These are phyloP conservation scores for Albifimbria verrucaria DNA, from an alignment of 2,329 filamentous ascomycete genomes.

Conservation along the genomic window DNA sequence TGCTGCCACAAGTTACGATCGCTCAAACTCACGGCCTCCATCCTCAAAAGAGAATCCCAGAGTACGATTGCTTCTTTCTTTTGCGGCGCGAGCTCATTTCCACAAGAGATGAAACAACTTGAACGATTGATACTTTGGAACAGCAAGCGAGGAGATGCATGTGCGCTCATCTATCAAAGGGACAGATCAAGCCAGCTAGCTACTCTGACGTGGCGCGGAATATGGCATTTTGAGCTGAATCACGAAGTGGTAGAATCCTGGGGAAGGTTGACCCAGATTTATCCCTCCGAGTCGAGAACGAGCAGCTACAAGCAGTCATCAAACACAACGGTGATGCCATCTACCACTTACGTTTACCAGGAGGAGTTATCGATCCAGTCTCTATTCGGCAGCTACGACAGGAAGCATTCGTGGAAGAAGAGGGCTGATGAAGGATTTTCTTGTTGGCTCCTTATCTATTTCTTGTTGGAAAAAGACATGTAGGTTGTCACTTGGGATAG, in stretches of 20 bases:
- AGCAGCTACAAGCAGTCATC: conserved; percentile 6
- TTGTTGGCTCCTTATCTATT: conserved; percentile 3
- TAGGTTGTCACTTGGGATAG: conserved; percentile 3
- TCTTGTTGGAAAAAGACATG: conserved; percentile 2
- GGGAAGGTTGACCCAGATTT: conserved; percentile 6
- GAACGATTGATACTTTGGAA: conserved; percentile 7
- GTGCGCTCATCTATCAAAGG: conserved; percentile 6
- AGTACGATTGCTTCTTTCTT: not conserved
- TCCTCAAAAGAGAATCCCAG: conserved; percentile 4
- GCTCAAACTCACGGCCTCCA: conserved; percentile 5
- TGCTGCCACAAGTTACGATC: conserved; percentile 4
- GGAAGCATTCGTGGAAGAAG: conserved; percentile 2
- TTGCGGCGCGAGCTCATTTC: not conserved
- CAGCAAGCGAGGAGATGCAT: conserved; percentile 4
- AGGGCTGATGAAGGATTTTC: conserved; percentile 2
- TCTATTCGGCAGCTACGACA: conserved; percentile 8
- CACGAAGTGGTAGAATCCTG: conserved; percentile 3
- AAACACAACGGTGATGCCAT: conserved; percentile 8
- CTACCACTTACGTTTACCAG: conserved; percentile 8
- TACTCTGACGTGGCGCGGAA: conserved; percentile 3
- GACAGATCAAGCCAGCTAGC: conserved; percentile 1
- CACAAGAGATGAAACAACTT: conserved; percentile 3
- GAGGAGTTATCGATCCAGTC: conserved; percentile 7
- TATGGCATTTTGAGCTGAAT: conserved; percentile 6
- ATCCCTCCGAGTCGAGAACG: conserved; percentile 4